Base-by-base conservation (phyloP, 331 rosid species). In the Arachis monticola region DNA sequence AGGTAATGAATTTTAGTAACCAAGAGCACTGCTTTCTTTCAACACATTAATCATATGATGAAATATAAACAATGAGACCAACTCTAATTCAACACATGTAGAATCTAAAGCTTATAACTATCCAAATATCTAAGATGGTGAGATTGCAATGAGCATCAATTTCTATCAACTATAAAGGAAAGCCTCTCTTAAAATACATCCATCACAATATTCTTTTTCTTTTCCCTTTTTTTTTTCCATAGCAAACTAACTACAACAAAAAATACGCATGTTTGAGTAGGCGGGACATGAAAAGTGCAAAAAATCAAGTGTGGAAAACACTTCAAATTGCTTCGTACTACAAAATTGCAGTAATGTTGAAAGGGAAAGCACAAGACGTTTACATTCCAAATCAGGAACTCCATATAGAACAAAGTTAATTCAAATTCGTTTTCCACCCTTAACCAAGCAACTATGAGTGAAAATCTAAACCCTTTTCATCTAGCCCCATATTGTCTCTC, bases 1-100 rank as follows among this genome's bases (percentile, higher is more conserved):
- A 71, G 52, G 47, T 58, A 53, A 77, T 48, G 35, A 50, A 45
- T 50, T 76, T 42, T 70, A 31, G n/a, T 55, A 55, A 69, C 71
- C 71, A 64, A 67, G 38, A 69, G 55, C 7, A 67, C 60, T 60
- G 59, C 8, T 55, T 69, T 68, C 42, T 80, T 67, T 68, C 53
- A 68, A 55, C 58, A 22, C 1, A 62, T 10, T 41, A 56, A 66
- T 9, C n/a, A 65, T 59, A 63, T 51, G 60, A 9, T 40, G 8
- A 10, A 79, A 60, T 13, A 73, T 13, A 73, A 66, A 38, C 31
- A 9, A 79, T 60, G 46, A 59, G 40, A 60, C 55, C 46, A 69
- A 62, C 66, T 41, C 46, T 61, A 74, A 52, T 22, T 55, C 13
- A 65, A 52, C 40, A 55, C 5, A 9, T 31, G 66, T 53, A 9